Evolutionary conservation across 176 grass and related monocot species (phyloP), one percentile per base, ranked within the genome.

Genomic region (Alloteropsis semialata): DNA sequence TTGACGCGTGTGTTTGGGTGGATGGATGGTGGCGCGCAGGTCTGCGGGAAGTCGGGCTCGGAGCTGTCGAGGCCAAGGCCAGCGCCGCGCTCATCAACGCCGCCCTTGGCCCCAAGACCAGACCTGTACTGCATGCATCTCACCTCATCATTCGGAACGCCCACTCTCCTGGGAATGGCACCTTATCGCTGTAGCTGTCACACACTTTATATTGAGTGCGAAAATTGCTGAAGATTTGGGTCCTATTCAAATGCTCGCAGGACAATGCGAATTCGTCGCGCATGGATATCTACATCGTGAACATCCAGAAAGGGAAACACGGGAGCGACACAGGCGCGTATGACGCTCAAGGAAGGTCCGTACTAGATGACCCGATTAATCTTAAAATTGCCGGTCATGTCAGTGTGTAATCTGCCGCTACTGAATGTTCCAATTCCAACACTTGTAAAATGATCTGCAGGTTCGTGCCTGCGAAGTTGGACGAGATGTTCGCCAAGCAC

Each of bases 221-320:
- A 7, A 25, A 25, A n/a, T 71, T 45, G 41, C 6, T 62, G 0
- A 5, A 65, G n/a, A 27, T 45, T 10, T 74, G 7, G 19, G 8
- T 37, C 28, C 6, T 62, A 5, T 69, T 46, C 43, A 25, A 69
- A 21, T 21, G 59, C 76, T 2, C 19, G 3, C 80, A 98, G 93
- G 80, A 88, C 12, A 88, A 91, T 70, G 30, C 81, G 1, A 70
- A 83, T 42, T 58, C 66, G 5, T 82, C 89, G 1, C 22, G 13
- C 25, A 56, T 82, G 29, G 89, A 92, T 39, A 92, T 99, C 55
- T 92, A 96, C 85, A 63, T 99, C 38, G 45, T 71, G 62, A 93
- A 96, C 77, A 99, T 99, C 39, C 38, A 95, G 0, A 92, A 85
- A 55, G 96, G 79, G 11, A 93, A 88, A 9, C 96, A 99, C 67